Percentiles rank a stretch among this genome's conserved stretches.
Evolutionary conservation across 1,284 basidiomycete genomes (phyloP).

Genomic region (Leccinum subrobustum): DNA sequence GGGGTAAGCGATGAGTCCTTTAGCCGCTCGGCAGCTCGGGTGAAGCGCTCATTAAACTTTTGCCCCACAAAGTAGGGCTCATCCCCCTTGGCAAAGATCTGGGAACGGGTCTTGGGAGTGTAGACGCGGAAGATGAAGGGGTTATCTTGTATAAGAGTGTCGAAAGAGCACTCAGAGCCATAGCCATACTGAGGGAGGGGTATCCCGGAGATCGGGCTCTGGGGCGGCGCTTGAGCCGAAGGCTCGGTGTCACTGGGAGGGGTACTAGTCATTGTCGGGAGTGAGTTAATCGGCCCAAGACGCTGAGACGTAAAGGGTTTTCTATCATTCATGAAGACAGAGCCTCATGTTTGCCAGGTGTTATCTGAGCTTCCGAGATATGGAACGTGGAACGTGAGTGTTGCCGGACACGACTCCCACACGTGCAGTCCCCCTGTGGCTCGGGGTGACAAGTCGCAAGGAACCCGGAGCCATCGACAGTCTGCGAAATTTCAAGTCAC

Average conservation of each 20-base stretch:
- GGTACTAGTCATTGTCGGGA: constrained; percentile 26
- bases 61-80: constrained; percentile 65
- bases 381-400: constrained; percentile 7
- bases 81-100: constrained; percentile 45
- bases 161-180: constrained; percentile 58
- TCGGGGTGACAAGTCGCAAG: neutral
- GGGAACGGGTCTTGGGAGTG: constrained; percentile 61
- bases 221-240: constrained; percentile 17
- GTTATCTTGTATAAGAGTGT: constrained; percentile 57
- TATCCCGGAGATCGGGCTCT: constrained; percentile 24
- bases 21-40: constrained; percentile 40
- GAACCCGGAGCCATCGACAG: neutral
- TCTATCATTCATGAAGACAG: constrained; percentile 23
- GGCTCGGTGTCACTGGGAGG: constrained; percentile 14
- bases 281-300: constrained; percentile 10
- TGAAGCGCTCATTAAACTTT: constrained; percentile 54
- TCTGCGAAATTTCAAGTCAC: neutral
- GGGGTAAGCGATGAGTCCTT: constrained; percentile 23
- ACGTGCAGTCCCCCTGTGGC: constrained; percentile 23
- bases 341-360: constrained; percentile 35
- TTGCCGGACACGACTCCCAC: constrained; percentile 15
- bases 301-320: constrained; percentile 19
- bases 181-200: constrained; percentile 72
- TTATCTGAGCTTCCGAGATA: constrained; percentile 28
- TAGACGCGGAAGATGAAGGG: constrained; percentile 76